Percentiles rank a stretch among this genome's conserved stretches.
Evolutionary conservation across 306 rosid species (phyloP).

Genomic region (Lathyrus oleraceus): DNA sequence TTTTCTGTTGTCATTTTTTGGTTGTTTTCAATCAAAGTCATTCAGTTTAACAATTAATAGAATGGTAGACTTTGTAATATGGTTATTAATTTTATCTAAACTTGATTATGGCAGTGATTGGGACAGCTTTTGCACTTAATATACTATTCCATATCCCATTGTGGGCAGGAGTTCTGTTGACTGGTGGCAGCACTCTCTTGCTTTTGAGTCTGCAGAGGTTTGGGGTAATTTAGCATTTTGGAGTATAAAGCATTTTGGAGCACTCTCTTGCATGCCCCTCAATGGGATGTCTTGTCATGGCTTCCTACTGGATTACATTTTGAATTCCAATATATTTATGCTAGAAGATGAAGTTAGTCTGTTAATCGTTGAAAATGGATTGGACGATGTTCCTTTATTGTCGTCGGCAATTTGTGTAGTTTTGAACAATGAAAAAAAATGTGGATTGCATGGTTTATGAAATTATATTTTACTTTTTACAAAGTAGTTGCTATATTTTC

Average conservation of each 20-base stretch:
- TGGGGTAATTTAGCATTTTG: conserved; percentile 53
- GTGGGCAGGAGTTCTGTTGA: conserved; percentile 77
- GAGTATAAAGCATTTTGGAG: too few species aligned
- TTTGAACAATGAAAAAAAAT: too few species aligned
- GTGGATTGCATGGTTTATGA: too few species aligned
- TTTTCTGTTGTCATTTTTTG: not conserved
- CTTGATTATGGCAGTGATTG: conserved; percentile 63
- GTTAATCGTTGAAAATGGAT: too few species aligned
- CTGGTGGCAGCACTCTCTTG: conserved; percentile 78
- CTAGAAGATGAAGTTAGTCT: too few species aligned
- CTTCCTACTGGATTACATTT: too few species aligned
- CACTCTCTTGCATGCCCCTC: too few species aligned
- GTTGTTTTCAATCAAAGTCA: conserved; percentile 4
- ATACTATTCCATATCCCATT: conserved; percentile 77
- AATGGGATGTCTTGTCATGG: too few species aligned
- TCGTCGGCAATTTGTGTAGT: too few species aligned
- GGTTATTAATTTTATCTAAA: not conserved
- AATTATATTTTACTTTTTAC: too few species aligned
- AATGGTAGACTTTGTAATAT: not conserved
- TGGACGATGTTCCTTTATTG: too few species aligned
- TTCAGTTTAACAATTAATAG: not conserved
- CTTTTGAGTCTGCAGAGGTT: conserved; percentile 80
- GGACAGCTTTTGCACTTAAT: conserved; percentile 85
- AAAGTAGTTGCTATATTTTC: not conserved
- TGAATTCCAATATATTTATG: too few species aligned